Percentiles rank a stretch among this genome's conserved stretches.
These are phyloP conservation scores for Plantago major DNA, from an alignment of 257 asterid species.

Conservation along the genomic window DNA sequence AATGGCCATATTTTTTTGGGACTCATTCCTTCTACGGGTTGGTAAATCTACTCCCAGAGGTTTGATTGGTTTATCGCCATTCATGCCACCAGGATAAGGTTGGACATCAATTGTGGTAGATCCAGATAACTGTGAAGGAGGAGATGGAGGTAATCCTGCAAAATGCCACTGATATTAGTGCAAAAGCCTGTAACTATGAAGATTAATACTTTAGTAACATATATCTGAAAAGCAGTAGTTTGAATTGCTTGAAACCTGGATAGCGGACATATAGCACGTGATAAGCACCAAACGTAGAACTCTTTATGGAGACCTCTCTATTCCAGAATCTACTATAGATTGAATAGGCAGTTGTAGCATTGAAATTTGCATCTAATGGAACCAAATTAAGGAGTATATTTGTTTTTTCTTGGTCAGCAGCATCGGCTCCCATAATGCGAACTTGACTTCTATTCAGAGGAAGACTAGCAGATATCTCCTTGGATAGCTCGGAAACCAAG, in stretches of 20 bases:
- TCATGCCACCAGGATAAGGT: constrained; percentile 37
- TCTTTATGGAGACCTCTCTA: constrained; percentile 40
- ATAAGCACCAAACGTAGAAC: constrained; percentile 60
- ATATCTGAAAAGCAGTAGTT: neutral
- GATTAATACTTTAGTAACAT: neutral
- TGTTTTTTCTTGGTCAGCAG: constrained; percentile 65
- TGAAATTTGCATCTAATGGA: constrained; percentile 50
- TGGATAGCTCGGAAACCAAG: constrained; percentile 58
- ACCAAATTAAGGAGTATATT: constrained; percentile 64
- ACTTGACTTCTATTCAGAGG: constrained; percentile 61
- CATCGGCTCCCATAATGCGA: constrained; percentile 86
- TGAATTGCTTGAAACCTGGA: constrained; percentile 54
- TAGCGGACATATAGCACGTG: constrained; percentile 68
- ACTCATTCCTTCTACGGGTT: constrained; percentile 37
- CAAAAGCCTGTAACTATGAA: constrained; percentile 10
- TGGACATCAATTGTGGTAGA: constrained; percentile 42
- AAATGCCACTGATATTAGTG: constrained; percentile 14
- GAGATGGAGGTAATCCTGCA: constrained; percentile 88
- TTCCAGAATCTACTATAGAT: constrained; percentile 76
- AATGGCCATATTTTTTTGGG: constrained; percentile 37
- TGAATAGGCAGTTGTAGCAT: constrained; percentile 41
- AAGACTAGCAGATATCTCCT: constrained; percentile 47
- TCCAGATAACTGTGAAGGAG: constrained; percentile 52
- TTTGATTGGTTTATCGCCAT: constrained; percentile 48
- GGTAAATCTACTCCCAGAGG: constrained; percentile 80